Percentiles rank a stretch among this genome's conserved stretches.
These are phyloP conservation scores for Wickerhamomyces sp. DNA, from an alignment of 1,139 yeast species.

Conservation along the genomic window DNA sequence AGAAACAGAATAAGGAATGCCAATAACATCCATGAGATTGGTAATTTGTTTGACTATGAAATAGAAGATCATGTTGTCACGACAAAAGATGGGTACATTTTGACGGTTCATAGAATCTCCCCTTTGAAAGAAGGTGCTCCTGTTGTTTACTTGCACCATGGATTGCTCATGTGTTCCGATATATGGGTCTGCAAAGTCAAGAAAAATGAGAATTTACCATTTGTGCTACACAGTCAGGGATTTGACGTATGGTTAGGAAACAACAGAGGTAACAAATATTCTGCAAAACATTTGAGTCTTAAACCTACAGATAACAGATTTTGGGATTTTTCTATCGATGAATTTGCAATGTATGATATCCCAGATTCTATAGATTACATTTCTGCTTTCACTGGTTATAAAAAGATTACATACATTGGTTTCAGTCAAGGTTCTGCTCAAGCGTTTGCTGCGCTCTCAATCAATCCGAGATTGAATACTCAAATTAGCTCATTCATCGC, in stretches of 20 bases:
- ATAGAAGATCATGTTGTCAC: conserved; percentile 52
- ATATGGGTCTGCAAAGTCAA: conserved; percentile 77
- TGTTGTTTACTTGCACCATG: conserved; percentile 83
- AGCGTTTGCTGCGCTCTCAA: conserved; percentile 70
- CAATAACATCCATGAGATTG: conserved; percentile 59
- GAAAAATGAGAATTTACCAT: conserved; percentile 63
- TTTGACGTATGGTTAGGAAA: conserved; percentile 91
- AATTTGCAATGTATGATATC: conserved; percentile 68
- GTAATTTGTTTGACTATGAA: conserved; percentile 53
- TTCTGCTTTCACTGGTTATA: conserved; percentile 34
- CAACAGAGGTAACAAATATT: conserved; percentile 84
- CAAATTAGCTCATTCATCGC: conserved; percentile 73
- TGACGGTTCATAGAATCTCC: conserved; percentile 48
- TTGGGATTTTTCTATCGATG: conserved; percentile 82
- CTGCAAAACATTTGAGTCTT: conserved; percentile 42
- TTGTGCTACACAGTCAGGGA: conserved; percentile 67
- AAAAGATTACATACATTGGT: conserved; percentile 60
- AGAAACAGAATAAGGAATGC: conserved; percentile 30
- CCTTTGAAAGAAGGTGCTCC: conserved; percentile 37
- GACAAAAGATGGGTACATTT: conserved; percentile 49
- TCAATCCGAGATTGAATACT: conserved; percentile 62
- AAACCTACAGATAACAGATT: conserved; percentile 46
- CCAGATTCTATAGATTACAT: conserved; percentile 63
- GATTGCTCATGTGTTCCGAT: conserved; percentile 85
- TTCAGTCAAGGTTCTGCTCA: conserved; percentile 88